Percentiles rank a stretch among this genome's conserved stretches.
phyloP scores from a whole-genome alignment of 345 rosid genomes.

The Microcos paniculata region DNA sequence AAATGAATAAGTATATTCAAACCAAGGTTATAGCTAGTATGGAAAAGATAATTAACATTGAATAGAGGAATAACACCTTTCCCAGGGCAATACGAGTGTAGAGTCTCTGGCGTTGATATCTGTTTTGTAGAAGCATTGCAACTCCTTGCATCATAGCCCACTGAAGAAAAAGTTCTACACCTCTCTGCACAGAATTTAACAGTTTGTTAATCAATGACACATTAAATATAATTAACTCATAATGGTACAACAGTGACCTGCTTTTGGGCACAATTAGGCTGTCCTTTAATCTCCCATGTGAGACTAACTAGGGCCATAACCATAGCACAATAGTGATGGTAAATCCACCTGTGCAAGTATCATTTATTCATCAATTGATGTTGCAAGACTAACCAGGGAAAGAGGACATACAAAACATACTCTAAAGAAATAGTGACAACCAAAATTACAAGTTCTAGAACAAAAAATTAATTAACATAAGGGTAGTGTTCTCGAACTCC shows the following conservation, averaged over 20 bases:
- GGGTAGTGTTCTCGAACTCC: not conserved
- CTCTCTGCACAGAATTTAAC: constrained; percentile 60
- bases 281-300: constrained; percentile 99
- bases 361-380: not conserved
- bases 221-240: constrained; percentile 11
- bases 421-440: not conserved
- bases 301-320: constrained; percentile 96
- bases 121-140: constrained; percentile 96
- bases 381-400: not conserved
- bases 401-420: not conserved
- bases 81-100: constrained; percentile 98
- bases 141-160: constrained; percentile 99
- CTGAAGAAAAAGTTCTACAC: constrained; percentile 95
- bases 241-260: constrained; percentile 53
- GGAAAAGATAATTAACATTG: constrained; percentile 10
- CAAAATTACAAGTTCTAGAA: not conserved
- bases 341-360: constrained; percentile 83
- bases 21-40: not conserved
- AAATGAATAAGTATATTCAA: not conserved
- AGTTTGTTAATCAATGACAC: constrained; percentile 9
- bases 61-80: constrained; percentile 53
- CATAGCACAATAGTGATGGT: constrained; percentile 98
- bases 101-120: constrained; percentile 98
- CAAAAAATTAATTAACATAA: not conserved
- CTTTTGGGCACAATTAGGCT: constrained; percentile 89